These are phyloP conservation scores for Trichosporon coremiiforme DNA, from an alignment of 1,284 basidiomycete genomes.

Conservation along the genomic window DNA sequence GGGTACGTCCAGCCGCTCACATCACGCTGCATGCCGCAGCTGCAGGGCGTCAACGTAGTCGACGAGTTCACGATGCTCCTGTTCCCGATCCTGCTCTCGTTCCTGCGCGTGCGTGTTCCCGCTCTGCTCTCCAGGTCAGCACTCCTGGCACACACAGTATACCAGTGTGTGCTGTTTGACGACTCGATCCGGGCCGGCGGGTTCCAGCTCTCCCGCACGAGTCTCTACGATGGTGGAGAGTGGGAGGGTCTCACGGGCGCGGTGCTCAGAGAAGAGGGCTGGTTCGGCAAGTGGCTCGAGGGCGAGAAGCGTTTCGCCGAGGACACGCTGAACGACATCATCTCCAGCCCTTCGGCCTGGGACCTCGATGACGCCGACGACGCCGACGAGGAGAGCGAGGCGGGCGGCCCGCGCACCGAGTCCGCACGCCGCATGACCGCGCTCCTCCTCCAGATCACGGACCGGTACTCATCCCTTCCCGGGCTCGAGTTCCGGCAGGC, in stretches of 20 bases:
- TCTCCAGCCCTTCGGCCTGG: constrained; percentile 83
- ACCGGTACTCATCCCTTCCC: constrained; percentile 86
- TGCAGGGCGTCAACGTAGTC: constrained; percentile 71
- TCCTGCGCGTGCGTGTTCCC: constrained; percentile 74
- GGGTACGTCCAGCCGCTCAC: constrained; percentile 73
- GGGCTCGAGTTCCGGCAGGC: constrained; percentile 72
- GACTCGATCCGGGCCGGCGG: constrained; percentile 74
- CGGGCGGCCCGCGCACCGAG: constrained; percentile 60
- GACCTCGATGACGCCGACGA: constrained; percentile 66
- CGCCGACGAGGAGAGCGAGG: constrained; percentile 57
- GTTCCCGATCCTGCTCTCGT: constrained; percentile 68
- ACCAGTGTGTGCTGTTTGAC: constrained; percentile 88
- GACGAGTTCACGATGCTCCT: constrained; percentile 76
- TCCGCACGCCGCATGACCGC: constrained; percentile 78
- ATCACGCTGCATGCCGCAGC: constrained; percentile 61
- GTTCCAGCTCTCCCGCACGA: constrained; percentile 64
- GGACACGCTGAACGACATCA: constrained; percentile 72
- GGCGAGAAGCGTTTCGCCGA: constrained; percentile 71
- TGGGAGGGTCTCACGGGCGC: constrained; percentile 79
- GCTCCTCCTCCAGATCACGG: constrained; percentile 86
- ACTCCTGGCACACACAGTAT: constrained; percentile 90
- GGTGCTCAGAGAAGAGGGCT: constrained; percentile 77
- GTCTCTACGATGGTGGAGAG: constrained; percentile 44
- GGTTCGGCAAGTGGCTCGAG: constrained; percentile 87
- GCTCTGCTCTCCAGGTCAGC: constrained; percentile 75